Evolutionary conservation across 2,329 filamentous ascomycete species (phyloP), one percentile per base, ranked within the genome.

Genomic region (Allantophomopsis cytisporea): DNA sequence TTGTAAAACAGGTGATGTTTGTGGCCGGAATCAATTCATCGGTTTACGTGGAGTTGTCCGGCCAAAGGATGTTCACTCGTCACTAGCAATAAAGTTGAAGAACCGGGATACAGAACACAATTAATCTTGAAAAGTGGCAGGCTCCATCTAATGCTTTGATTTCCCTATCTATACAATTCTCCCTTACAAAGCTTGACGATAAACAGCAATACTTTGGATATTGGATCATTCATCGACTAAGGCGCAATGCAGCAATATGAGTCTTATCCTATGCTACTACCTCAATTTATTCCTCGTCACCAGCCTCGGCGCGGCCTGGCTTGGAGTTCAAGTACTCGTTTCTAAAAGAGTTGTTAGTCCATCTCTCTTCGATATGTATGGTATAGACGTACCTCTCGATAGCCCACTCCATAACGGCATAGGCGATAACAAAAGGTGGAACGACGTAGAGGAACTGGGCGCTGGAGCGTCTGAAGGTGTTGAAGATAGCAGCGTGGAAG

Each of bases 401-500:
- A 50, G 91, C 89, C 91, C 91, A 98, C 59, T 83, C 66, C 80
- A 96, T 83, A 50, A 76, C 59, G 58, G 79, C 76, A 69, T 96
- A 98, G 50, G 74, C 87, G 50, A 71, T 62, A 47, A 91, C 54
- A 52, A 94, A 66, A 31, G 88, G 82, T 43, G 91, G 83, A 18
- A 80, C 73, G 63, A 88, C 79, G 74, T 88, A 98, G 52, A 96
- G 77, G 51, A 94, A 77, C 71, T 96, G 91, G 52, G 72, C 63
- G 60, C 78, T 80, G 65, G 82, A 83, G 56, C 91, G 79, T 63
- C 91, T 80, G 74, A 83, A 93, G 54, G 77, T 80, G 76, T 98
- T 98, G 80, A 96, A 96, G 69, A 96, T 66, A 56, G 88, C 89
- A 50, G 80, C 83, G 62, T 89, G 67, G 48, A 72, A 63, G 44